These are phyloP conservation scores for Ceriops tagal DNA, from an alignment of 345 rosid species.

Conservation along the genomic window DNA sequence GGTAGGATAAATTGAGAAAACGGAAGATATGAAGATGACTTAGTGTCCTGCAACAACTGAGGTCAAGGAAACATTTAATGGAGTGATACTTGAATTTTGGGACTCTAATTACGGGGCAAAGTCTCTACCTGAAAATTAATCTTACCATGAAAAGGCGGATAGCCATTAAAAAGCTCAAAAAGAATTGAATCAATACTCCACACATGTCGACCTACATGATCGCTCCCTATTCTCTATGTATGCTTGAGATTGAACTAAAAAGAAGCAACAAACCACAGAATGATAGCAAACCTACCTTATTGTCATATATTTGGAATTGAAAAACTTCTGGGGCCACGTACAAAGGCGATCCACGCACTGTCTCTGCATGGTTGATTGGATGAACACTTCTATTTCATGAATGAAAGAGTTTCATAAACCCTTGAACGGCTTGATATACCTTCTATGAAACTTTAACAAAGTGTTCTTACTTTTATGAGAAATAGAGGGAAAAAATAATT, in stretches of 20 bases:
- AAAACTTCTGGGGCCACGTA: conserved; percentile 86
- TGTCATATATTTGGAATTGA: conserved; percentile 60
- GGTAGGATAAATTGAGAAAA: too few species aligned
- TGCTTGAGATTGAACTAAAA: background rate
- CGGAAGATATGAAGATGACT: too few species aligned
- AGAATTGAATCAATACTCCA: conserved; percentile 58
- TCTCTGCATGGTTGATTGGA: too few species aligned
- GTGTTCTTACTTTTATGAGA: too few species aligned
- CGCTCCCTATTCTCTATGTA: conserved; percentile 6
- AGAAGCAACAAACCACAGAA: conserved; percentile 1
- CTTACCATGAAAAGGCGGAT: conserved; percentile 54
- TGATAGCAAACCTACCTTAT: conserved; percentile 37
- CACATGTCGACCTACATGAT: conserved; percentile 57
- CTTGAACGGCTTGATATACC: too few species aligned
- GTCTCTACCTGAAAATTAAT: conserved; percentile 59
- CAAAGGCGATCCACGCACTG: conserved; percentile 21
- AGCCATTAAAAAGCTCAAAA: conserved; percentile 36
- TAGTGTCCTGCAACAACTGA: conserved; percentile 33
- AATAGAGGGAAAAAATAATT: too few species aligned
- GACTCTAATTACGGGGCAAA: conserved; percentile 2
- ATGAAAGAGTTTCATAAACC: too few species aligned
- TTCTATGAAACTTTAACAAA: too few species aligned
- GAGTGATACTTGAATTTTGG: background rate
- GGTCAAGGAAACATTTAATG: background rate
- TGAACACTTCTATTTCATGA: too few species aligned